phyloP scores from a whole-genome alignment of 75 land plant genomes.

The Cryptomeria japonica region DNA sequence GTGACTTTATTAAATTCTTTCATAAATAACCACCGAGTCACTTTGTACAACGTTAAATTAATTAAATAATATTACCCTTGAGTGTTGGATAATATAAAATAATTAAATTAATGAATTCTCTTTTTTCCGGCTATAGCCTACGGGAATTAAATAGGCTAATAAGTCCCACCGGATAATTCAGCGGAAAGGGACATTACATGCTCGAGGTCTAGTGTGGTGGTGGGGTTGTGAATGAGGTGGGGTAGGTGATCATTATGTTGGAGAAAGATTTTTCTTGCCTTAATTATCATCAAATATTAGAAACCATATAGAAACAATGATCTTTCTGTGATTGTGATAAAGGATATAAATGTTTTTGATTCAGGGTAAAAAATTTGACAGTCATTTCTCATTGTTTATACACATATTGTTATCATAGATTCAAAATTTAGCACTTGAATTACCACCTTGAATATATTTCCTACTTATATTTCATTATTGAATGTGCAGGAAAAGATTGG shows the following conservation, averaged over 20 bases:
- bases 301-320: not conserved
- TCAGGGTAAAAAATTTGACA: not conserved
- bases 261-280: not conserved
- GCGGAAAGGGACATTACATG: not conserved
- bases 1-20: too few species aligned
- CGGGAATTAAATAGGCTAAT: too few species aligned
- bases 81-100: too few species aligned
- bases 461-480: not conserved
- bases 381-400: not conserved
- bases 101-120: too few species aligned
- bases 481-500: slow-evolving; percentile 11
- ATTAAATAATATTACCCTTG: too few species aligned
- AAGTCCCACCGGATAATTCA: too few species aligned
- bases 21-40: too few species aligned
- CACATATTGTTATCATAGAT: not conserved
- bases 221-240: not conserved
- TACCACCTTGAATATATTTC: not conserved
- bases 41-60: too few species aligned
- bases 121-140: too few species aligned
- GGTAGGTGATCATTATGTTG: not conserved
- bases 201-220: not conserved
- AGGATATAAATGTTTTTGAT: not conserved
- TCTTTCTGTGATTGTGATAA: not conserved
- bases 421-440: not conserved
- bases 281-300: not conserved